Evolutionary conservation across 495 filamentous ascomycete genomes (phyloP), one percentile per base, ranked within the genome.

Genomic region (Polyplosphaeria fusca): DNA sequence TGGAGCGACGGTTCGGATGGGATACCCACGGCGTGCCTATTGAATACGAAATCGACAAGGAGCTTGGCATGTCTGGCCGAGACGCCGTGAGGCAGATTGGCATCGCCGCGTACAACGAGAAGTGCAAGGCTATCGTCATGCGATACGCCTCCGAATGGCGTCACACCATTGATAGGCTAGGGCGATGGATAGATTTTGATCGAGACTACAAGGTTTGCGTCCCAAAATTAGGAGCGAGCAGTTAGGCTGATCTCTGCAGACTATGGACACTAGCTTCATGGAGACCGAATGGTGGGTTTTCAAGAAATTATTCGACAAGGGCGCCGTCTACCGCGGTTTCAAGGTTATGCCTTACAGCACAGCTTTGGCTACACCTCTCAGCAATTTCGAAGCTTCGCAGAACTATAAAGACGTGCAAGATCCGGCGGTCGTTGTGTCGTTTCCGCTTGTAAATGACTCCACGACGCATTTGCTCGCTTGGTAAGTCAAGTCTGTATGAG

Each of bases 151-250:
- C 78, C 7, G 93, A 97, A 73, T 98, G 93, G 94, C 81, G 89
- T 52, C 73, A 86, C 57, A 95, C 89, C 16, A 88, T 98, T 55
- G 89, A 95, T 52, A 73, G 93, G 40, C 73, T 98, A 24, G 93
- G 94, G 41, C 87, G 94, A 50, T 98, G 94, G 93, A 91, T 97
- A 64, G 94, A 98, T 73, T 96, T 97, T 56, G 94, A 97, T 72
- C 93, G 95, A 66, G 91, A 96, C 67, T 96, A 96, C 77, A 96
- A 96, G n/a, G n/a, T n/a, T n/a, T n/a, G n/a, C n/a, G n/a, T n/a
- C n/a, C n/a, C n/a, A n/a, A n/a, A n/a, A n/a, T n/a, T n/a, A n/a
- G n/a, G n/a, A n/a, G n/a, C n/a, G n/a, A n/a, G n/a, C n/a, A n/a
- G n/a, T n/a, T n/a, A n/a, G n/a, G n/a, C n/a, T n/a, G n/a, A n/a